Evolutionary conservation across 1,284 basidiomycete species (phyloP).

Genomic region (Chalciporus sp.): DNA sequence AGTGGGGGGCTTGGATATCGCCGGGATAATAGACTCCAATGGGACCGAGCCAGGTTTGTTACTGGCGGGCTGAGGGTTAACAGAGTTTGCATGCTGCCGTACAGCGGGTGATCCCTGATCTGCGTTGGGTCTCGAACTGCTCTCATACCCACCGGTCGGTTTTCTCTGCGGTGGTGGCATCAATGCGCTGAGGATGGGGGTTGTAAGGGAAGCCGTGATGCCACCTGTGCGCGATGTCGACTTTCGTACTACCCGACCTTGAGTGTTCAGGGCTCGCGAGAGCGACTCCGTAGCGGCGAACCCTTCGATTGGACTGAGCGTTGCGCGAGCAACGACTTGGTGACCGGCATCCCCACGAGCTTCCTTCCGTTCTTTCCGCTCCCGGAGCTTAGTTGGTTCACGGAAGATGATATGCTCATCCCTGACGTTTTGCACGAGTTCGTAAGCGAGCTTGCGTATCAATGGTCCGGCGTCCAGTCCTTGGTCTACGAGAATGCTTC

Average conservation of each 20-base stretch:
- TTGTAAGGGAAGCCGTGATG: conserved; percentile 42
- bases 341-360: conserved; percentile 28
- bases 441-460: conserved; percentile 68
- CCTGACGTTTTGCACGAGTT: conserved; percentile 72
- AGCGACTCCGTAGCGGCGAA: conserved; percentile 48
- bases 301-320: conserved; percentile 41
- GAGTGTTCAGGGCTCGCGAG: conserved; percentile 43
- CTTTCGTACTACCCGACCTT: conserved; percentile 38
- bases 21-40: conserved; percentile 88
- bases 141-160: conserved; percentile 32
- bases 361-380: conserved; percentile 44
- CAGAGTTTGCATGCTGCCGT: conserved; percentile 11
- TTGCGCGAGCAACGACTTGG: conserved; percentile 41
- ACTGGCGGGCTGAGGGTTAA: conserved; percentile 20
- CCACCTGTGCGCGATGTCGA: conserved; percentile 38
- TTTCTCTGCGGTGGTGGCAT: conserved; percentile 54
- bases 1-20: conserved; percentile 83
- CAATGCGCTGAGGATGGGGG: conserved; percentile 63
- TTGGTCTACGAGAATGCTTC: conserved; percentile 72
- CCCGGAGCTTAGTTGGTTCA: conserved; percentile 45
- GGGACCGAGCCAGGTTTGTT: conserved; percentile 71
- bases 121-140: conserved; percentile 20
- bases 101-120: conserved; percentile 5
- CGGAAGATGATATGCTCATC: conserved; percentile 65
- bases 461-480: conserved; percentile 63